A percentile compares a stretch with the other conserved stretches of the same genome.
phyloP scores from a whole-genome alignment of 257 asterid genomes.

The Paraleonurus japonicus region DNA sequence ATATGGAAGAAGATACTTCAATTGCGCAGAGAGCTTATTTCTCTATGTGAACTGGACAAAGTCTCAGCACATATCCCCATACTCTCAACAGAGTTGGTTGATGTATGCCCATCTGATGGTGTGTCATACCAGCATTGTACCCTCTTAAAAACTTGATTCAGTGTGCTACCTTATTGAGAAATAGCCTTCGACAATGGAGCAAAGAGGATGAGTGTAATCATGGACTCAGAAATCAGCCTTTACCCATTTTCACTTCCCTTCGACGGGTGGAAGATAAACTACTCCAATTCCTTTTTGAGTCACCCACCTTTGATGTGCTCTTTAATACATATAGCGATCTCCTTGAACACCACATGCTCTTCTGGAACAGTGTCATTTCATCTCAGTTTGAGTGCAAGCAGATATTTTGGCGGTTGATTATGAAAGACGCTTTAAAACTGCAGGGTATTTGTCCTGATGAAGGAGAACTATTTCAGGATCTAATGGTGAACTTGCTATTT shows the following conservation, averaged over 20 bases:
- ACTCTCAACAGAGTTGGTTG: constrained; percentile 51
- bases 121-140: constrained; percentile 32
- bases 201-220: constrained; percentile 37
- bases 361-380: constrained; percentile 59
- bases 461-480: constrained; percentile 55
- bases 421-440: constrained; percentile 52
- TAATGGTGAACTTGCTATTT: constrained; percentile 19
- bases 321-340: constrained; percentile 53
- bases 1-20: constrained; percentile 61
- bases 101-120: constrained; percentile 35
- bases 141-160: constrained; percentile 49
- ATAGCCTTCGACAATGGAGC: constrained; percentile 78
- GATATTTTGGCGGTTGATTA: constrained; percentile 58
- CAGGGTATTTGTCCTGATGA: constrained; percentile 51
- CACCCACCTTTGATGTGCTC: constrained; percentile 54
- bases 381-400: constrained; percentile 42
- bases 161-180: constrained; percentile 58
- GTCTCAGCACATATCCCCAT: constrained; percentile 41
- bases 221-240: constrained; percentile 32
- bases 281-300: constrained; percentile 54
- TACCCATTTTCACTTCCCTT: constrained; percentile 49
- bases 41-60: constrained; percentile 29
- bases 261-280: constrained; percentile 58
- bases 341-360: constrained; percentile 71
- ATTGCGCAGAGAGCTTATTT: constrained; percentile 42